Base-by-base conservation (phyloP, 106 monocot species). In the Narthecium ossifragum region DNA sequence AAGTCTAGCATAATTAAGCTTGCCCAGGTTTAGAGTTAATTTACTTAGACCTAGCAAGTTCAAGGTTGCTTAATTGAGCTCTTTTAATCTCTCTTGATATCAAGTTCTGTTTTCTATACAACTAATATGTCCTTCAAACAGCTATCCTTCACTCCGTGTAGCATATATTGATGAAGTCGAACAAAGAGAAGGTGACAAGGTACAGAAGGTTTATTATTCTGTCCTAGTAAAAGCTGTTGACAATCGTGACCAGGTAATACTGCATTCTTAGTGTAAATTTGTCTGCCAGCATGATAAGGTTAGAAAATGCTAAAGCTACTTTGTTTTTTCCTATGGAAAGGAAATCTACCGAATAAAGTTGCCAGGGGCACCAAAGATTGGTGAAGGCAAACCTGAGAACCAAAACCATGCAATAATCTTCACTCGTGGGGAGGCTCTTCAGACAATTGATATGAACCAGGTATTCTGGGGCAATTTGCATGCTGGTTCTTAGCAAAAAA, bases 101-200 rank as follows among this genome's bases (percentile, higher is more conserved):
- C n/a, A 20, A 9, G 14, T 8, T 5, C n/a, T 8, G 6, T 21
- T n/a, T 20, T 49, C 22, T 8, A 49, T 49, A 48, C 40, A 12
- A 33, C 17, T n/a, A 18, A 34, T 50, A 8, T 59, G n/a, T 26
- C 48, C 34, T 37, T 8, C 41, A 43, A 59, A 53, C 70, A 98
- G 96, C 39, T 91, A 84, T 67, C 96, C 96, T 56, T 81, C 81
- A 23, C 72, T 98, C 10, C 86, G 96, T 49, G 96, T 98, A 24
- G 96, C 96, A 49, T 98, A 98, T 63, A 98, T 98, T 61, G 96
- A 98, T 81, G 96, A 98, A 84, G 90, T 91, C 73, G 96, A 98
- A 81, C 90, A 98, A 65, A 70, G 79, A 65, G 90, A 90, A 61
- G 96, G 96, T 60, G 90, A 76, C 50, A 74, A 70, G 56, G 96